These are phyloP conservation scores for Pseudotsuga menziesii DNA, from an alignment of 75 land plant species.

Conservation along the genomic window DNA sequence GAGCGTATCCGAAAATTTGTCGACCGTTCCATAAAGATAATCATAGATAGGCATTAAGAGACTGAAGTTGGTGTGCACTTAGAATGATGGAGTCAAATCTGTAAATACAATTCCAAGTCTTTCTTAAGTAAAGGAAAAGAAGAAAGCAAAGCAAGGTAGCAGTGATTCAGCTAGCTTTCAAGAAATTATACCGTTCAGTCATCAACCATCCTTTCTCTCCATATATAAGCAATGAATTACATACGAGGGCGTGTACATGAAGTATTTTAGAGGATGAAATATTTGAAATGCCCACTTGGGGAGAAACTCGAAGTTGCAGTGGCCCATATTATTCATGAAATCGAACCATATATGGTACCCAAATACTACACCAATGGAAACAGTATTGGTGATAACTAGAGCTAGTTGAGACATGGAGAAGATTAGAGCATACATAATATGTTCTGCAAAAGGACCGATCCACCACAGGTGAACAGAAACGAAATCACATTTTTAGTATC, in stretches of 20 bases:
- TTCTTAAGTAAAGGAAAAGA: too few relatives aligned
- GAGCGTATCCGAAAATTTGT: too few relatives aligned
- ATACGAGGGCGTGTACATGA: constrained; percentile 82
- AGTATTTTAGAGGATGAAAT: constrained; percentile 76
- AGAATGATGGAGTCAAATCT: too few relatives aligned
- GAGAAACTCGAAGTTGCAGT: constrained; percentile 89
- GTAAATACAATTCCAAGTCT: too few relatives aligned
- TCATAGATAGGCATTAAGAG: too few relatives aligned
- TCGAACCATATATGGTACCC: constrained; percentile 66
- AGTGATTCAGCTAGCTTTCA: too few relatives aligned
- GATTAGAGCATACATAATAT: constrained; percentile 43
- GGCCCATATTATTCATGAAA: constrained; percentile 90
- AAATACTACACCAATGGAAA: constrained; percentile 33
- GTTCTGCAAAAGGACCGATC: constrained; percentile 88
- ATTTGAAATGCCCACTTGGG: constrained; percentile 57
- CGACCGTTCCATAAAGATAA: too few relatives aligned
- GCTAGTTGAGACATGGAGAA: constrained; percentile 44
- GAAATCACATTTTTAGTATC: too few relatives aligned
- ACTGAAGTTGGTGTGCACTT: too few relatives aligned
- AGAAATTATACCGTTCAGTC: too few relatives aligned
- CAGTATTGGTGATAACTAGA: constrained; percentile 23
- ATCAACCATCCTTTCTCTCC: too few relatives aligned
- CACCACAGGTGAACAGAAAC: constrained; percentile 47
- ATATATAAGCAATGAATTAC: constrained; percentile 2
- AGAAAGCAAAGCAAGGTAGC: too few relatives aligned